Evolutionary conservation across 257 asterid species (phyloP), one percentile per base, ranked within the genome.

Genomic region (Scutellaria minor): DNA sequence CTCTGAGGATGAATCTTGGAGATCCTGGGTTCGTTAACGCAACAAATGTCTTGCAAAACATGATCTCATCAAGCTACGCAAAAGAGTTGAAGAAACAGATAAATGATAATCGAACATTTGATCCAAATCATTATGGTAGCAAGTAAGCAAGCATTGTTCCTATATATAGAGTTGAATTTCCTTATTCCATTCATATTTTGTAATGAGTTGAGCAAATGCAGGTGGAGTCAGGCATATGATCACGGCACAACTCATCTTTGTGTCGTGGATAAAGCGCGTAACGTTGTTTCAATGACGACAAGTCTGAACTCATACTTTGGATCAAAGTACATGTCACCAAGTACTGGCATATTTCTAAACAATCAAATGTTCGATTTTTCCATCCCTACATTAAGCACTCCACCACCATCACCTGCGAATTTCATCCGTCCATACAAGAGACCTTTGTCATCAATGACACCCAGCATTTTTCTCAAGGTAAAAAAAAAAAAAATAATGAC

Each of bases 381-480:
- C 37, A 44, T 64, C 59, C 83, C 91, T 31, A 51, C 4, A 58
- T 70, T 78, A 50, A 51, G 71, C 72, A 35, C 24, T 7, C 72
- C 60, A 71, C 83, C 81, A 15, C 83, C 87, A 10, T 82, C 89
- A 18, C 18, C 18, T 18, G 18, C 18, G 18, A 18, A 86, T 77
- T 84, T 78, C 54, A 70, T 84, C 64, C 45, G n/a, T 39, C 85
- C 89, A 5, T 81, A 67, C 48, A 86, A 86, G 63, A 69, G 89
- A 31, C 91, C 91, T 15, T 56, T 84, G 77, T 86, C 91, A 3
- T 84, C 91, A 61, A 84, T 86, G 89, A 27, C 87, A 1, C 91
- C 89, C 51, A 61, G 77, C 6, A 76, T 86, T 68, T 37, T 86
- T 47, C 52, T 80, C 12, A 70, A 84, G 87, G 89, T 80, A 64